Base-by-base conservation (phyloP, 768 basidiomycete genomes). In the Psilocybe sp. region DNA sequence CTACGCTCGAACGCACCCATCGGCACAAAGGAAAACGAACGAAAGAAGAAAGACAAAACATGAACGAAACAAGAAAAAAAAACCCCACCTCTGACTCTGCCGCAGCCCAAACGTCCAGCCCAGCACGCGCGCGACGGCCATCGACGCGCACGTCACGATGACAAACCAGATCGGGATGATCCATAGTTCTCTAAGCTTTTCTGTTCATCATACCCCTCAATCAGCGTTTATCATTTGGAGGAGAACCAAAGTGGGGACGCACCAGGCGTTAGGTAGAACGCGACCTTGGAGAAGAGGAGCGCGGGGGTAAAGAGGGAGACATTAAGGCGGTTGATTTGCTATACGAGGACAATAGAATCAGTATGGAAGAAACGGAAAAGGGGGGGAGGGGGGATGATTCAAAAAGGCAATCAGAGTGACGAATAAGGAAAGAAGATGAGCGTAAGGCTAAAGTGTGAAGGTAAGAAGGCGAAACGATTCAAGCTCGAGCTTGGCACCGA, bases 201-300 rank as follows among this genome's bases (percentile, higher is more conserved):
- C 86, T 87, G 59, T 7, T 16, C 10, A 20, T 2, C 37, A 31
- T 16, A 33, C 18, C 18, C 52, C 32, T 53, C 38, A 7, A 20
- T 16, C 4, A 16, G 10, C 13, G 23, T 11, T 31, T 15, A 12
- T 18, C n/a, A 33, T 33, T 15, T 16, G 16, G 35, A n/a, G 11
- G 44, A 4, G n/a, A 9, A 32, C 10, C 18, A n/a, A 46, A 20
- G 42, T 10, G n/a, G 28, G 15, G 5, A 39, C 47, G 7, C 18
- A 81, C 88, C 80, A 64, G 95, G 93, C 0, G 87, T 82, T 37
- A 94, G 67, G 64, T 88, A 91, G 71, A 95, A 96, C 0, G 95
- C 96, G 16, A 98, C 93, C 70, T 97, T 98, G 11, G 90, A 93
- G 69, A 96, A 95, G 31, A 96, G 73, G 5, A 95, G 80, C 0